phyloP scores from a whole-genome alignment of 1,284 basidiomycete species.

The Trichosporon coremiiforme region DNA sequence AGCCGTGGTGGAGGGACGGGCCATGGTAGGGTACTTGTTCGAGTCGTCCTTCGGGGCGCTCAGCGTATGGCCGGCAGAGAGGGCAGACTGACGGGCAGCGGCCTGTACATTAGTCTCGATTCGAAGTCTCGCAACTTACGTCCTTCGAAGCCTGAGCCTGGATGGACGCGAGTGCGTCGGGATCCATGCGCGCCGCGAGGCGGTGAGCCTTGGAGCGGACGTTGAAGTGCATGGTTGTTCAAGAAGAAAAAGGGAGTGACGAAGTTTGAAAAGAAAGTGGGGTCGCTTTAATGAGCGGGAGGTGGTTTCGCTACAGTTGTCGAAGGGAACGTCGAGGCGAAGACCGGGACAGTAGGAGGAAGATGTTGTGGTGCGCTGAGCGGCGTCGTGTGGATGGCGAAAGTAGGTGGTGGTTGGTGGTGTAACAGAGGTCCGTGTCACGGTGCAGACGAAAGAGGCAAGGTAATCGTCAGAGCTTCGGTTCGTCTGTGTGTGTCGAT shows the following conservation, averaged over 20 bases:
- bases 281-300: conserved; percentile 1
- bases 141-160: conserved; percentile 21
- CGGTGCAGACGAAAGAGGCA: conserved; percentile 9
- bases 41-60: background rate
- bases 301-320: background rate
- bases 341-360: background rate
- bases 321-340: background rate
- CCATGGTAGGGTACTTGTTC: background rate
- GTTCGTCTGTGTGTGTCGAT: conserved; percentile 3
- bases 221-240: conserved; percentile 10
- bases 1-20: background rate
- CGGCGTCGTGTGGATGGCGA: background rate
- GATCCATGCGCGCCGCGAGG: conserved; percentile 22
- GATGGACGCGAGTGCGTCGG: conserved; percentile 15
- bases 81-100: background rate
- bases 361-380: background rate
- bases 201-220: conserved; percentile 17
- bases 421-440: conserved; percentile 10
- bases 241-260: background rate
- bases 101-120: background rate
- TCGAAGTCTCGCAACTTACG: background rate
- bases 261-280: conserved; percentile 17
- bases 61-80: background rate
- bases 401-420: background rate
- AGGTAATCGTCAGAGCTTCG: conserved; percentile 3